These are phyloP conservation scores for Pseudocercospora eumusae DNA, from an alignment of 2,329 filamentous ascomycete genomes.

Conservation along the genomic window DNA sequence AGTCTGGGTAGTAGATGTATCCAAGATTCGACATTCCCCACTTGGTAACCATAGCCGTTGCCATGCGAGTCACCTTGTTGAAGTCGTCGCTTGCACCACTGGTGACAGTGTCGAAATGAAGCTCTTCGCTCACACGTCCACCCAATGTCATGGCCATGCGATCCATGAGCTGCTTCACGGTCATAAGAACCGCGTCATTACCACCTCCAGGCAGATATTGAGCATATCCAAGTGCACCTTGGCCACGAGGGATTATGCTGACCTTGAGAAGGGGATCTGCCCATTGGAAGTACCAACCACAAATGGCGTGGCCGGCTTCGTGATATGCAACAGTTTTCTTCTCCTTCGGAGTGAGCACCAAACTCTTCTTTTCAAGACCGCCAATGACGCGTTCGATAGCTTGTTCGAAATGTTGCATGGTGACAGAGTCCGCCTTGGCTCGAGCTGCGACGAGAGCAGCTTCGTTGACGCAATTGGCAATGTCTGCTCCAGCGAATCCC, in stretches of 20 bases:
- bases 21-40: slow-evolving; percentile 98
- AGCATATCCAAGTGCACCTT: slow-evolving; percentile 90
- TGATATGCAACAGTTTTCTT: slow-evolving; percentile 97
- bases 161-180: slow-evolving; percentile 92
- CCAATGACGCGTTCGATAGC: slow-evolving; percentile 97
- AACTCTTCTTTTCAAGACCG: slow-evolving; percentile 93
- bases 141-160: slow-evolving; percentile 99
- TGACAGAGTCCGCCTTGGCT: slow-evolving; percentile 74
- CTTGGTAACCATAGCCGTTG: slow-evolving; percentile 97
- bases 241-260: slow-evolving; percentile 94
- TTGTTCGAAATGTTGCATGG: slow-evolving; percentile 91
- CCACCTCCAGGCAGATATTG: slow-evolving; percentile 93
- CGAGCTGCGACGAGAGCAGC: slow-evolving; percentile 92
- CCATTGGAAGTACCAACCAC: slow-evolving; percentile 94
- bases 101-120: slow-evolving; percentile 96
- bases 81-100: slow-evolving; percentile 95
- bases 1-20: slow-evolving; percentile 81
- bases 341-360: slow-evolving; percentile 89
- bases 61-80: slow-evolving; percentile 96
- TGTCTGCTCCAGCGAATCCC: slow-evolving; percentile 95
- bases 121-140: slow-evolving; percentile 89
- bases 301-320: slow-evolving; percentile 96
- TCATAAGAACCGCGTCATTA: slow-evolving; percentile 93
- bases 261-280: slow-evolving; percentile 98
- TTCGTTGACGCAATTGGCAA: slow-evolving; percentile 98